Percentiles rank a stretch among this genome's conserved stretches.
Conservation (phyloP, 2,329 filamentous ascomycete species). For the Diaporthe capsici region DNA sequence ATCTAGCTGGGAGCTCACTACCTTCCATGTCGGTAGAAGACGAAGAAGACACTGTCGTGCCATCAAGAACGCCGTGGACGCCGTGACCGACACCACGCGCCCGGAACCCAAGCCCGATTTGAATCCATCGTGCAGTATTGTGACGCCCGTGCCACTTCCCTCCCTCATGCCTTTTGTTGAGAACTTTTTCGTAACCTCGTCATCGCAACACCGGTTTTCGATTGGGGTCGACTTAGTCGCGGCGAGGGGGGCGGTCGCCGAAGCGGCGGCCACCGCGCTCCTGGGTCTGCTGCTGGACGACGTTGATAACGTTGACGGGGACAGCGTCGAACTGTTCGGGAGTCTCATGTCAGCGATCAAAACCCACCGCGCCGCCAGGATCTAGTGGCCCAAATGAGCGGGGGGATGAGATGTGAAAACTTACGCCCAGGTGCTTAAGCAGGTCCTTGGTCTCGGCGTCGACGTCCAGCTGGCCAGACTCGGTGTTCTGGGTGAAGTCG, state of each 20-base stretch:
- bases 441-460: slow-evolving; percentile 99
- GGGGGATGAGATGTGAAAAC: slow-evolving; percentile 63
- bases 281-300: slow-evolving; percentile 87
- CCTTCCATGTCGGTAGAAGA: slow-evolving; percentile 60
- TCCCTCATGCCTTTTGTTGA: slow-evolving; percentile 48
- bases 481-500: slow-evolving; percentile 95
- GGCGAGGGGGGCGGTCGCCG: slow-evolving; percentile 60
- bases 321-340: slow-evolving; percentile 89
- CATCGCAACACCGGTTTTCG: slow-evolving; percentile 19
- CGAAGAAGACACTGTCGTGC: slow-evolving; percentile 34
- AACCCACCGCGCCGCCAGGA: slow-evolving; percentile 1
- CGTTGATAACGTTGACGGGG: slow-evolving; percentile 94
- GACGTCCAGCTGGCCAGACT: slow-evolving; percentile 93
- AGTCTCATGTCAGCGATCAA: slow-evolving; percentile 19
- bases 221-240: slow-evolving; percentile 56
- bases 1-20: slow-evolving; percentile 72
- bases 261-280: slow-evolving; percentile 76
- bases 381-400: slow-evolving; percentile 50
- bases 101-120: slow-evolving; percentile 47
- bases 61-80: slow-evolving; percentile 60
- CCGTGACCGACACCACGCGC: slow-evolving; percentile 61
- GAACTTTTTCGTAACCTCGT: slow-evolving; percentile 44
- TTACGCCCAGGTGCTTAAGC: slow-evolving; percentile 97
- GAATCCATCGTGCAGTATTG: slow-evolving; percentile 25
- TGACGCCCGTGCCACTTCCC: slow-evolving; percentile 50